Evolutionary conservation across 805 yeast species (phyloP), one percentile per base, ranked within the genome.

Genomic region (Zygoascus ofunaensis): DNA sequence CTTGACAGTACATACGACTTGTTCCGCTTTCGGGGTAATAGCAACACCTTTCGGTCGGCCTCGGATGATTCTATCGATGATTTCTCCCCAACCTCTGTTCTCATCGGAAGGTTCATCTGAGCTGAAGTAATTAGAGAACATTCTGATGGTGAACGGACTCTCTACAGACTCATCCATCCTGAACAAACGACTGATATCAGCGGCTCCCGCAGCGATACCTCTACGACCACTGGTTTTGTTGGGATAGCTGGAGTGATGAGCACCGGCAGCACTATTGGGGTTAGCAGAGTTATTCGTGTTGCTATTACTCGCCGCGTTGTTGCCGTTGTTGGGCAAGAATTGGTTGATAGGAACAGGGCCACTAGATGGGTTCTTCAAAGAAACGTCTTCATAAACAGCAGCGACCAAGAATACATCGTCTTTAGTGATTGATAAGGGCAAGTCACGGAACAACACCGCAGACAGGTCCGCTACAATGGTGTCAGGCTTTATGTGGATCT

Each of bases 71-170:
- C 94, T 69, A 55, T 85, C 87, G 19, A 82, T 74, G 41, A 84
- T 64, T 49, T 82, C 89, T 64, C 95, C 96, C 95, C 95, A 87
- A 41, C 96, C 96, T 48, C 76, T 73, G 57, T 79, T 80, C 46
- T 58, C 45, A 55, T 65, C 68, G 48, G 56, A 48, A 52, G 71
- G 63, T 48, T 57, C 64, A 49, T 67, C 66, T 23, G 63, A 64
- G 47, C 69, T 70, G 52, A 79, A 72, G 54, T 72, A 80, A 0
- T 92, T 80, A 1, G 90, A 82, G 57, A 73, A 87, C 55, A 87
- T 64, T 54, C 80, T 77, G 53, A 87, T 74, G 4, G 75, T 70
- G 58, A 86, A 82, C 50, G 79, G 82, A 67, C 55, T 76, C 76
- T 43, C 87, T 80, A 15, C 70, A 26, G 82, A 86, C 44, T 74